Evolutionary conservation across 179 eudicot species (phyloP).

Genomic region (Actinidia arguta): DNA sequence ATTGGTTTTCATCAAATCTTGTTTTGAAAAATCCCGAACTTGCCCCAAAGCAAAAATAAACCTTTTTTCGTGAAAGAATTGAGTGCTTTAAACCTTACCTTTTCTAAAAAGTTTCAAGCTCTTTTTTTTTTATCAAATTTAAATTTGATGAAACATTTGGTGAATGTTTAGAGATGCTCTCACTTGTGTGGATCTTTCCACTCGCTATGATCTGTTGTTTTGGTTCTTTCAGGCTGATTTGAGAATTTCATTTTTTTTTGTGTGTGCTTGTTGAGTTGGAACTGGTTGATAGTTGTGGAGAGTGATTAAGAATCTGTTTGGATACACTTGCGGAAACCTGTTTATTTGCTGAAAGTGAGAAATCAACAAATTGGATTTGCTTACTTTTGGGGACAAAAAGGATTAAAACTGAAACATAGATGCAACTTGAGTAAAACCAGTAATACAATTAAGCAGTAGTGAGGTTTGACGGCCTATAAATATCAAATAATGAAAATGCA

Average conservation of each 20-base stretch:
- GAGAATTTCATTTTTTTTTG: constrained; percentile 1
- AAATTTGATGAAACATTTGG: too few species aligned
- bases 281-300: background rate
- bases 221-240: background rate
- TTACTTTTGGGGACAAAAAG: background rate
- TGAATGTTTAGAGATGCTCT: too few species aligned
- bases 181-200: background rate
- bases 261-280: background rate
- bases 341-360: background rate
- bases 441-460: background rate
- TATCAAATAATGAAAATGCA: background rate
- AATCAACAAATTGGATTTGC: background rate
- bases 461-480: background rate
- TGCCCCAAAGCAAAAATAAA: too few species aligned
- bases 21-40: too few species aligned
- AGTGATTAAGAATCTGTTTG: constrained; percentile 1
- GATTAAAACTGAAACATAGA: background rate
- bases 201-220: background rate
- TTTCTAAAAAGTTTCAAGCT: too few species aligned
- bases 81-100: too few species aligned
- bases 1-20: too few species aligned
- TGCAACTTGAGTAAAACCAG: background rate
- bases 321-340: background rate
- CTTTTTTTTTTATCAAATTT: too few species aligned
- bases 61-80: too few species aligned